These are phyloP conservation scores for Silene conica DNA, from an alignment of 148 eudicot genomes.

Conservation along the genomic window DNA sequence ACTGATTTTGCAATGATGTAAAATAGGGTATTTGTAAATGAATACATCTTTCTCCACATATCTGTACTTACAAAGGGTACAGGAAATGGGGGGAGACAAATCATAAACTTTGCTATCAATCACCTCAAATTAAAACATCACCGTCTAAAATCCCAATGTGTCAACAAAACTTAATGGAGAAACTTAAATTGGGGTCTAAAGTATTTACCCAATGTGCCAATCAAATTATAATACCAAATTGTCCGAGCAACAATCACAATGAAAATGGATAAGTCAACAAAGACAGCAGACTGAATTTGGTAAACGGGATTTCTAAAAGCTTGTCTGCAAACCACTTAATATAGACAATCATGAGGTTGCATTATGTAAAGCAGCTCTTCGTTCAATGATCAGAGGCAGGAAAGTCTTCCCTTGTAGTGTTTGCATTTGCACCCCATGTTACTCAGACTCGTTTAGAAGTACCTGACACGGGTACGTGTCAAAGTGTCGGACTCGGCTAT, in stretches of 20 bases:
- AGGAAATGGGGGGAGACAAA: not conserved
- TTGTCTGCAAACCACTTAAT: too few relatives aligned
- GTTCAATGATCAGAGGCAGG: not conserved
- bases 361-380: not conserved
- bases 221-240: not conserved
- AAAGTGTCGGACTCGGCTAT: too few relatives aligned
- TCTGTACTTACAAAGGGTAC: not conserved
- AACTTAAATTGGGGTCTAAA: not conserved
- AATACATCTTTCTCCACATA: not conserved
- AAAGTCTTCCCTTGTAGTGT: not conserved
- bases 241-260: not conserved
- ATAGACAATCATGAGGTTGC: not conserved
- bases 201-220: not conserved
- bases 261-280: not conserved
- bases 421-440: too few relatives aligned
- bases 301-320: too few relatives aligned
- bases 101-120: not conserved
- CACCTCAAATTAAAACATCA: not conserved
- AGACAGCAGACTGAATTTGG: too few relatives aligned
- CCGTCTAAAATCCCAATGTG: not conserved
- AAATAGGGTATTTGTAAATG: not conserved
- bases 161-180: not conserved
- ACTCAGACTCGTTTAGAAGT: too few relatives aligned
- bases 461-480: too few relatives aligned
- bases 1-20: not conserved